Evolutionary conservation across 1,139 yeast genomes (phyloP).

Genomic region (Barnettozyma hawaiiensis): DNA sequence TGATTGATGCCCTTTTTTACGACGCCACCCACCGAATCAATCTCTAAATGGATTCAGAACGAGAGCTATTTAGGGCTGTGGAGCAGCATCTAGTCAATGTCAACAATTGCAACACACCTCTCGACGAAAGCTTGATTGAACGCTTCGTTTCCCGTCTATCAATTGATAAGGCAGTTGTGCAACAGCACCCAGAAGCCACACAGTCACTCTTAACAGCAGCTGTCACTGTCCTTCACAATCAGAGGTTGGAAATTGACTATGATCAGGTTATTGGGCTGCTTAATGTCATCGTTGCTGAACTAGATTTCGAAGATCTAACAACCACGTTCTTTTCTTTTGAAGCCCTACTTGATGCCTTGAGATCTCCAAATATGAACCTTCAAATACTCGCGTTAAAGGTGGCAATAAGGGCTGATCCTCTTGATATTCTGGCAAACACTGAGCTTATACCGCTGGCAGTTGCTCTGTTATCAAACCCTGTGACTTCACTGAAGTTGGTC

Average conservation of each 20-base stretch:
- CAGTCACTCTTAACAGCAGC: conserved; percentile 9
- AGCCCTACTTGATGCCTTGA: conserved; percentile 28
- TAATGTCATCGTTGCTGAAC: conserved; percentile 22
- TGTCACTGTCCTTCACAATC: conserved; percentile 11
- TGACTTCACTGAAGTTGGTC: conserved; percentile 24
- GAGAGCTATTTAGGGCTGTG: conserved; percentile 1
- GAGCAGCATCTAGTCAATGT: conserved; percentile 2
- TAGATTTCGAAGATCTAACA: conserved; percentile 28
- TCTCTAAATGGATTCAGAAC: conserved; percentile 2
- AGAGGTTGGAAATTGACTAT: conserved; percentile 20
- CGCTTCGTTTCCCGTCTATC: conserved; percentile 8
- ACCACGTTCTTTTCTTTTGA: conserved; percentile 25
- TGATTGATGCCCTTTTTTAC: too few relatives aligned
- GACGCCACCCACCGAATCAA: background rate
- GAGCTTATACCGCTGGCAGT: conserved; percentile 26
- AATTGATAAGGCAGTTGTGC: conserved; percentile 13
- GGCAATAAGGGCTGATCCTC: conserved; percentile 29
- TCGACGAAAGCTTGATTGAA: conserved; percentile 5
- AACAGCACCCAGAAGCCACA: conserved; percentile 6
- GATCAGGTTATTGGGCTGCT: conserved; percentile 25
- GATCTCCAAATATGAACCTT: conserved; percentile 25
- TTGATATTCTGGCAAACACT: conserved; percentile 29
- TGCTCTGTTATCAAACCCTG: conserved; percentile 20
- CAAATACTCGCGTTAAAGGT: conserved; percentile 29
- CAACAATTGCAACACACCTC: background rate